Percentiles rank a stretch among this genome's conserved stretches.
Evolutionary conservation across 1,284 basidiomycete species (phyloP).

Genomic region (Cutaneotrichosporon cavernicola): DNA sequence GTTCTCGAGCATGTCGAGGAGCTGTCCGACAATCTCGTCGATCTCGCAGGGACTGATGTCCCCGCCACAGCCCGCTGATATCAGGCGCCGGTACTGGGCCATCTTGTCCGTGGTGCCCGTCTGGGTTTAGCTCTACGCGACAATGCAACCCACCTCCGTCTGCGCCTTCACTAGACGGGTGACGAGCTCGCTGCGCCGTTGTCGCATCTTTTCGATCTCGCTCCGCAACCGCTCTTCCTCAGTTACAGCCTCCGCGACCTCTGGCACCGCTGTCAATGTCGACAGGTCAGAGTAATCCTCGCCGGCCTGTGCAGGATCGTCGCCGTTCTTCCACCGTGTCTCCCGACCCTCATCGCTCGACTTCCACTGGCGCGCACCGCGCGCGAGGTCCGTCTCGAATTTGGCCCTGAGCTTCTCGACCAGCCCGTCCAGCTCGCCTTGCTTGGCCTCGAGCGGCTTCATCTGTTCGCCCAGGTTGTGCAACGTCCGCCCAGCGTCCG

Average conservation of each 20-base stretch:
- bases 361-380: slow-evolving; percentile 93
- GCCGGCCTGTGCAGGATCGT: slow-evolving; percentile 31
- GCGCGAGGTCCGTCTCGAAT: slow-evolving; percentile 73
- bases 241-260: slow-evolving; percentile 48
- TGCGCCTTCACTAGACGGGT: slow-evolving; percentile 73
- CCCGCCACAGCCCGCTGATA: slow-evolving; percentile 84
- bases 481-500: slow-evolving; percentile 78
- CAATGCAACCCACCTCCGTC: slow-evolving; percentile 62
- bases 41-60: slow-evolving; percentile 73
- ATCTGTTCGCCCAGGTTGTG: slow-evolving; percentile 65
- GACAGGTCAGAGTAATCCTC: slow-evolving; percentile 48
- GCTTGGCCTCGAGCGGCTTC: slow-evolving; percentile 66
- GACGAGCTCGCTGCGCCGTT: slow-evolving; percentile 68
- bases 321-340: slow-evolving; percentile 48
- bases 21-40: slow-evolving; percentile 74
- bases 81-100: slow-evolving; percentile 78
- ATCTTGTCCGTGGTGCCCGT: slow-evolving; percentile 79
- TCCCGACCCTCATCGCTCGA: slow-evolving; percentile 78
- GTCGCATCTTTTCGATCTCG: slow-evolving; percentile 65
- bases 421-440: slow-evolving; percentile 62
- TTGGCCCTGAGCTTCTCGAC: slow-evolving; percentile 68
- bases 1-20: slow-evolving; percentile 50
- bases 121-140: slow-evolving; percentile 30
- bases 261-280: slow-evolving; percentile 51
- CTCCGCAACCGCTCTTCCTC: slow-evolving; percentile 63